phyloP scores from a whole-genome alignment of 1,139 yeast genomes.

The Scheffersomyces titani region DNA sequence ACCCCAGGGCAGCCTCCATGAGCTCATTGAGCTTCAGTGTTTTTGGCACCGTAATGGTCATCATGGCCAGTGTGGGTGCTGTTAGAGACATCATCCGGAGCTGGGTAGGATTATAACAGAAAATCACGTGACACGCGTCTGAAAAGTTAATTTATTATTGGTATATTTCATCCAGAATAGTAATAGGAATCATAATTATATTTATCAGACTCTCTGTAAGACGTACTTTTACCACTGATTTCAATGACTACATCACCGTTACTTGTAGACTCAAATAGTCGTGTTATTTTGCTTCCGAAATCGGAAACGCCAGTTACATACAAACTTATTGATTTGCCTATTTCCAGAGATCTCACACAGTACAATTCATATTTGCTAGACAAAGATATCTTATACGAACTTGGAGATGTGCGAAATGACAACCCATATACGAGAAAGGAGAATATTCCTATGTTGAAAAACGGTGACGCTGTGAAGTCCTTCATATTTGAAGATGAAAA shows the following conservation, averaged over 20 bases:
- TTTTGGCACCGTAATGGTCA: slow-evolving; percentile 73
- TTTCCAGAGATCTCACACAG: slow-evolving; percentile 13
- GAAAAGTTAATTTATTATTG: background rate
- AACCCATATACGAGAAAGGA: slow-evolving; percentile 16
- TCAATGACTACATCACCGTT: slow-evolving; percentile 3
- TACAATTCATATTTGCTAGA: slow-evolving; percentile 23
- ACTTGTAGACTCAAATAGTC: slow-evolving; percentile 15
- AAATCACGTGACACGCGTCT: background rate
- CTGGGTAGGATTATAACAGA: slow-evolving; percentile 27
- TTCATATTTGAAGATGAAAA: slow-evolving; percentile 30
- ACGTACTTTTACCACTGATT: background rate
- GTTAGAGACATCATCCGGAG: slow-evolving; percentile 27
- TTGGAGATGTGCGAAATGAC: slow-evolving; percentile 32
- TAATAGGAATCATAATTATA: background rate
- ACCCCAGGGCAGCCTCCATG: slow-evolving; percentile 82
- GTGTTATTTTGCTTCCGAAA: slow-evolving; percentile 23
- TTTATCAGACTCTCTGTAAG: background rate
- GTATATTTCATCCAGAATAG: background rate
- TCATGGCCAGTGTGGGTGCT: slow-evolving; percentile 59
- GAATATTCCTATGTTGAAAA: slow-evolving; percentile 17
- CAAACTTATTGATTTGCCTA: slow-evolving; percentile 27
- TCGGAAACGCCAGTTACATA: slow-evolving; percentile 7
- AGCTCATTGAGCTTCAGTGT: slow-evolving; percentile 69
- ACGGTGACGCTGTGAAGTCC: slow-evolving; percentile 37
- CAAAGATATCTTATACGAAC: slow-evolving; percentile 27